Conservation (phyloP, 1,284 basidiomycete species). For the Microbotryomycetes sp. region DNA sequence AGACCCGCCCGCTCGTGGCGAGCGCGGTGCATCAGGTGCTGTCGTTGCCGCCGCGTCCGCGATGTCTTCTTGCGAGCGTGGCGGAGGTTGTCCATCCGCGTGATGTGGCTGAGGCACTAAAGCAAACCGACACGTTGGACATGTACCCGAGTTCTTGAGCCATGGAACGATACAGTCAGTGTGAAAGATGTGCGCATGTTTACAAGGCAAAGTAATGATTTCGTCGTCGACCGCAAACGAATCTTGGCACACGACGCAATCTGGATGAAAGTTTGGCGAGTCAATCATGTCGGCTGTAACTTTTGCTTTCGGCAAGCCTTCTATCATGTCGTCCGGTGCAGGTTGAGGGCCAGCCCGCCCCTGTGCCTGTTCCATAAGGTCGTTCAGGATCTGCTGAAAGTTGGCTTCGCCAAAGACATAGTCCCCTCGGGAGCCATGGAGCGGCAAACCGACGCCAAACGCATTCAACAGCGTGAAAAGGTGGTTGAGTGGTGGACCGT, state of each 20-base stretch:
- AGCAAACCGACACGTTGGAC: conserved; percentile 69
- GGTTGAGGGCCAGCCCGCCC: conserved; percentile 56
- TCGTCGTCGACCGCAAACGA: conserved; percentile 26
- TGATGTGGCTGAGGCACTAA: conserved; percentile 19
- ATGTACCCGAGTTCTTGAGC: conserved; percentile 73
- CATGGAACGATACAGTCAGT: conserved; percentile 71
- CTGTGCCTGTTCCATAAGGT: conserved; percentile 47
- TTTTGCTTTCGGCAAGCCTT: conserved; percentile 55
- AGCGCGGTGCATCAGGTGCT: not conserved
- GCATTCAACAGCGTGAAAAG: conserved; percentile 14
- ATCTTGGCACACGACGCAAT: conserved; percentile 39
- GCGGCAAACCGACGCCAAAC: conserved; percentile 4
- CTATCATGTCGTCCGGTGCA: conserved; percentile 61
- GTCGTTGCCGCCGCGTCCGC: not conserved
- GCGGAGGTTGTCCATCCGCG: not conserved
- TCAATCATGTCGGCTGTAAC: conserved; percentile 54
- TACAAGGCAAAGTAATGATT: conserved; percentile 61
- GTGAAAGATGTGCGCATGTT: conserved; percentile 64
- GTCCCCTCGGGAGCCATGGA: conserved; percentile 14
- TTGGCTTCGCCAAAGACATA: conserved; percentile 22
- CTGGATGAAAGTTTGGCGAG: conserved; percentile 43
- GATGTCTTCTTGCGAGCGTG: not conserved
- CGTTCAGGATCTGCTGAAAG: conserved; percentile 26
- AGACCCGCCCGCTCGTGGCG: not conserved
- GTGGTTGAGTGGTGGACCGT: conserved; percentile 1